These are phyloP conservation scores for Suhomyces atakaporum DNA, from an alignment of 1,139 yeast species.

Conservation along the genomic window DNA sequence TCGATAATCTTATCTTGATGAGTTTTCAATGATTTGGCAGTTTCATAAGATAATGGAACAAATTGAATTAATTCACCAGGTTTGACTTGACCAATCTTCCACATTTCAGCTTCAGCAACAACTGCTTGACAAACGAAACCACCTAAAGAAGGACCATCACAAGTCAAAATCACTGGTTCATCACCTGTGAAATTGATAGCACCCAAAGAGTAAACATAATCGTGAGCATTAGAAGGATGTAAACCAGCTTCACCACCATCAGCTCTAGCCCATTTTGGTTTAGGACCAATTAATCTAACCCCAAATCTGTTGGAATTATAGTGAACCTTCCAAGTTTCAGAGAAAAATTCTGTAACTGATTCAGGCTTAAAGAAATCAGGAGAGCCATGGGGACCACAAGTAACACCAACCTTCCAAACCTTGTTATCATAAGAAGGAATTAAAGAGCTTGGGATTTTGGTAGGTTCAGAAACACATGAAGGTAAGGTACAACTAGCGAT, in stretches of 20 bases:
- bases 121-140: constrained; percentile 98
- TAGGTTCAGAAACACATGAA: constrained; percentile 66
- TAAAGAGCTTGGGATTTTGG: constrained; percentile 54
- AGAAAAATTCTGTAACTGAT: constrained; percentile 72
- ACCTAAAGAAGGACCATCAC: constrained; percentile 97
- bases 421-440: constrained; percentile 58
- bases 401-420: constrained; percentile 86
- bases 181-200: constrained; percentile 98
- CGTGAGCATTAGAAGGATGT: constrained; percentile 97
- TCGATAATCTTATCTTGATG: constrained; percentile 60
- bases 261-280: constrained; percentile 94
- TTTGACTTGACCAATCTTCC: constrained; percentile 97
- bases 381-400: constrained; percentile 97
- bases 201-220: constrained; percentile 93
- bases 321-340: constrained; percentile 87
- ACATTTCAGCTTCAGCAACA: constrained; percentile 92
- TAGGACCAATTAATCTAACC: constrained; percentile 91
- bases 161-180: constrained; percentile 93
- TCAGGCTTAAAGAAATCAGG: constrained; percentile 91
- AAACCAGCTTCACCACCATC: constrained; percentile 98
- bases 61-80: constrained; percentile 88
- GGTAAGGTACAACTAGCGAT: constrained; percentile 70
- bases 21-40: constrained; percentile 64
- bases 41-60: constrained; percentile 69
- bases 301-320: constrained; percentile 97